Conservation (phyloP, 768 basidiomycete genomes). For the Hericium erinaceus region DNA sequence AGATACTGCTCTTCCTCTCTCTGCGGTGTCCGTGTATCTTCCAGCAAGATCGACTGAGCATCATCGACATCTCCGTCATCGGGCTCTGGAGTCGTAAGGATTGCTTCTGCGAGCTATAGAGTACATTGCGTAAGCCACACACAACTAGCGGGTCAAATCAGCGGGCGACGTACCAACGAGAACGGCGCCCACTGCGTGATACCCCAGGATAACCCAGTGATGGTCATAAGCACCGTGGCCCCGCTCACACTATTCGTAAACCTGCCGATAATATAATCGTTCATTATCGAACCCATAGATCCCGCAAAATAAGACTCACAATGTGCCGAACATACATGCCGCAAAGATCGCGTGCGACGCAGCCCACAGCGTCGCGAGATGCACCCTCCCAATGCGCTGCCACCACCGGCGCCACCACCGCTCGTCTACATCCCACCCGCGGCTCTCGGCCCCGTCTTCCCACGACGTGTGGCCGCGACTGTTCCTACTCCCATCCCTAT, state of each 20-base stretch:
- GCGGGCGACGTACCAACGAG: constrained; percentile 50
- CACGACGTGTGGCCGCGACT: constrained; percentile 8
- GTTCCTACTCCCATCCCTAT: not conserved
- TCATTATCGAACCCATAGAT: not conserved
- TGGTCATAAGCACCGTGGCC: constrained; percentile 65
- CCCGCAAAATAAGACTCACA: constrained; percentile 49
- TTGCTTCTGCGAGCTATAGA: constrained; percentile 66
- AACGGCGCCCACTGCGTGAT: constrained; percentile 91
- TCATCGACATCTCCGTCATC: constrained; percentile 20
- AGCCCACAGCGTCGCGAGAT: constrained; percentile 71
- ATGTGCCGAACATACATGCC: constrained; percentile 69
- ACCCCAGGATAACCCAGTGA: constrained; percentile 90
- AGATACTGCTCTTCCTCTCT: constrained; percentile 22
- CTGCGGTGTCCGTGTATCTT: constrained; percentile 26
- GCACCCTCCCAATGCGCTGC: constrained; percentile 31
- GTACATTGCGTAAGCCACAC: not conserved
- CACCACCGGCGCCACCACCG: constrained; percentile 7
- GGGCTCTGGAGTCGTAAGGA: constrained; percentile 51
- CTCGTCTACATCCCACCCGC: not conserved
- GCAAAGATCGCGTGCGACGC: constrained; percentile 67
- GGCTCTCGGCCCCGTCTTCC: not conserved
- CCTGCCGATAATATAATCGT: constrained; percentile 29
- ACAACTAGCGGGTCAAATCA: not conserved
- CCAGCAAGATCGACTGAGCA: constrained; percentile 28
- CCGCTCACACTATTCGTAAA: constrained; percentile 61